phyloP scores from a whole-genome alignment of 2,329 filamentous ascomycete species.

The Pseudocercospora fijiensis region DNA sequence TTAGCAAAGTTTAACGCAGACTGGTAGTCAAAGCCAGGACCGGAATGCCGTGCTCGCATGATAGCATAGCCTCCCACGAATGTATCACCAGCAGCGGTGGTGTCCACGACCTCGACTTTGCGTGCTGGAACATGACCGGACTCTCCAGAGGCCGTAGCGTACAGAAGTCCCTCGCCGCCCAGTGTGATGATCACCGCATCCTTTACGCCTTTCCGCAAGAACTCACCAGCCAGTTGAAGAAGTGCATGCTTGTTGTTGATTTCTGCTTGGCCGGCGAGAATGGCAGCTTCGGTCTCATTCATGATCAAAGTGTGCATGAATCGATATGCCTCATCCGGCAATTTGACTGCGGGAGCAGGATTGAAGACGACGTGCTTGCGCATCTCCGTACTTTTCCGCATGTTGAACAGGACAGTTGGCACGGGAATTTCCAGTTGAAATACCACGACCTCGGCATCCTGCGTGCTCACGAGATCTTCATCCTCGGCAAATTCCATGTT shows the following conservation, averaged over 20 bases:
- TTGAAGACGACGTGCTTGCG: constrained; percentile 68
- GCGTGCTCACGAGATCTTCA: constrained; percentile 16
- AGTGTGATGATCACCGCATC: constrained; percentile 84
- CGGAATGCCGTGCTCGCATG: constrained; percentile 58
- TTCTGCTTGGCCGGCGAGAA: constrained; percentile 58
- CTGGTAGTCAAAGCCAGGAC: constrained; percentile 52
- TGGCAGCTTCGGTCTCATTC: constrained; percentile 84
- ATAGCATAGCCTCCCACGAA: constrained; percentile 88
- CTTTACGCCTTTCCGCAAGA: constrained; percentile 67
- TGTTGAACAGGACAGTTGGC: constrained; percentile 40
- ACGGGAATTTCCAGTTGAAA: constrained; percentile 52
- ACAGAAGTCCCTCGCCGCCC: constrained; percentile 53
- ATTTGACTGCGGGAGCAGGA: constrained; percentile 67
- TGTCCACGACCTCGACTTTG: constrained; percentile 80
- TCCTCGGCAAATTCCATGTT: constrained; percentile 43
- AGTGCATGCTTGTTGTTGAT: constrained; percentile 40
- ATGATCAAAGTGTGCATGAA: constrained; percentile 77
- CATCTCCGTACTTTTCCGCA: constrained; percentile 30
- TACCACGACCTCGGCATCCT: constrained; percentile 42
- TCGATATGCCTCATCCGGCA: constrained; percentile 66
- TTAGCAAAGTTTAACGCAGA: constrained; percentile 62
- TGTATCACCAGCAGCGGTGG: constrained; percentile 90
- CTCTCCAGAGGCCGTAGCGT: constrained; percentile 29
- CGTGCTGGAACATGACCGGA: constrained; percentile 50
- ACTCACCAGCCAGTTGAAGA: constrained; percentile 47